Evolutionary conservation across 208 protist species (phyloP), one percentile per base, ranked within the genome.

Genomic region (Crithidia expoeki): DNA sequence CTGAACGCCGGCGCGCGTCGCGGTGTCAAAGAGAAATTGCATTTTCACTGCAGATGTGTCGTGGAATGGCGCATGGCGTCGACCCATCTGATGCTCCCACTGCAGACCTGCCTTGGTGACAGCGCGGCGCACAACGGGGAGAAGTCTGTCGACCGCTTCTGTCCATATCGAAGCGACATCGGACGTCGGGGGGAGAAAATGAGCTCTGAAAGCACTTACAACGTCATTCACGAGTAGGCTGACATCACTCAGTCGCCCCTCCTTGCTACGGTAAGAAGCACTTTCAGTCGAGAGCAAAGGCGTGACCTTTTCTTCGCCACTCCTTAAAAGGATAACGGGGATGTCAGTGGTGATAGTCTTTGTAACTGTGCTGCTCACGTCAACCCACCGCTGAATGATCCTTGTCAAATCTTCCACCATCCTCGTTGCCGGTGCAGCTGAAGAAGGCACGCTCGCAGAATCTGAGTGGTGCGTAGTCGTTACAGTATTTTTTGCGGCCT

Each of bases 371-470:
- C 25, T 38, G 56, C 56, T 28, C 36, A 38, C 21, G 23, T 14
- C 21, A 10, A 61, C 36, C 58, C 58, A 63, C 25, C 28, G 58
- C 17, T 51, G 40, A 2, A 63, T 12, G 5, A 63, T 28, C 2
- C 40, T n/a, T 7, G 58, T 63, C 16, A 63, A 27, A 33, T 63
- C 58, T 17, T 36, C 27, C 36, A 63, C 40, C 40, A 51, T 33
- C 5, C 7, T 9, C 23, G 6, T 1, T n/a, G 53, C 33, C 0
- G 6, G 1, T 4, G 53, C 28, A 12, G 46, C 46, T 23, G 14
- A 6, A 6, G 4, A 4, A 10, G 46, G 7, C 14, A 6, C 14
- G n/a, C n/a, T n/a, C n/a, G n/a, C n/a, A n/a, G n/a, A n/a, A n/a
- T n/a, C n/a, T n/a, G n/a, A n/a, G n/a, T n/a, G n/a, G n/a, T n/a